These are phyloP conservation scores for Leptomonas seymouri DNA, from an alignment of 208 protist species.

Conservation along the genomic window DNA sequence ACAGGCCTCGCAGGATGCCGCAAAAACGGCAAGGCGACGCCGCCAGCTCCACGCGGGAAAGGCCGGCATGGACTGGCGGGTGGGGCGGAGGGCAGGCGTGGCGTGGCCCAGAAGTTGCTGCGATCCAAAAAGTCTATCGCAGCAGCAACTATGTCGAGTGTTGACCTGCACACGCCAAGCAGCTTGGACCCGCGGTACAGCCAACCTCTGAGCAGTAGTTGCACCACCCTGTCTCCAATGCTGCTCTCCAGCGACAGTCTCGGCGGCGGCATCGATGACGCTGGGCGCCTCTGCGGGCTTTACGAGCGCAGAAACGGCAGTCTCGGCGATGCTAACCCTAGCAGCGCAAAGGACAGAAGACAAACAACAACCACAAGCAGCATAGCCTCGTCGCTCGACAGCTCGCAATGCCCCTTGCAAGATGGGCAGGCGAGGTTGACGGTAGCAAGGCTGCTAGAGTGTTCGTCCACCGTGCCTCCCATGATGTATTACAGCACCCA, in stretches of 20 bases:
- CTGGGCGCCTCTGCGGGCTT: neutral
- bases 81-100: neutral
- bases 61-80: neutral
- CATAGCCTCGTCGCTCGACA: constrained; percentile 1
- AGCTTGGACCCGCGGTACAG: neutral
- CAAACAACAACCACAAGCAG: neutral
- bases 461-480: constrained; percentile 13
- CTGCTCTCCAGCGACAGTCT: constrained; percentile 11
- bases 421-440: constrained; percentile 7
- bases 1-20: neutral
- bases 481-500: constrained; percentile 14
- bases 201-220: neutral
- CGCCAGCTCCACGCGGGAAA: no score
- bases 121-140: neutral
- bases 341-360: neutral
- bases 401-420: neutral
- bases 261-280: neutral
- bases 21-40: neutral
- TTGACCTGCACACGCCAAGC: neutral
- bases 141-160: neutral
- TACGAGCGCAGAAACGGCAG: neutral
- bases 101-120: neutral
- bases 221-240: constrained; percentile 5
- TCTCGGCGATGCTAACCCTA: neutral
- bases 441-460: constrained; percentile 23